phyloP scores from a whole-genome alignment of 441 rosid genomes.

The California macrophylla region DNA sequence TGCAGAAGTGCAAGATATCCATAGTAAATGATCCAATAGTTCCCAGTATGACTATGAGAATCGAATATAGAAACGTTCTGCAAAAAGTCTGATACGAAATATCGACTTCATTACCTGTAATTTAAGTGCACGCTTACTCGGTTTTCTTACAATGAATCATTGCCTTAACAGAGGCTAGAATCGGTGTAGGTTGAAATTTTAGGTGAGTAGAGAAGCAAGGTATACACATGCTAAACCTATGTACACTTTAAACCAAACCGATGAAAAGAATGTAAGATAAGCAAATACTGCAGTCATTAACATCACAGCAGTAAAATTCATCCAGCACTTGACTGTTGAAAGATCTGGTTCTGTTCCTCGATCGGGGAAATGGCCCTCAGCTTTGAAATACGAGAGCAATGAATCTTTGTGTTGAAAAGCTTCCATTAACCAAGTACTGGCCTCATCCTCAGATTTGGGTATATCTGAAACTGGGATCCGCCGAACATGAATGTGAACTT shows the following conservation, averaged over 20 bases:
- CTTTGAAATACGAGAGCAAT: constrained; percentile 53
- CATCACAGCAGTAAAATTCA: constrained; percentile 42
- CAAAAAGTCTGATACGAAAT: neutral
- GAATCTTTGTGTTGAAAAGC: constrained; percentile 60
- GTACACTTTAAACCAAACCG: constrained; percentile 50
- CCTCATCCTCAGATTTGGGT: constrained; percentile 45
- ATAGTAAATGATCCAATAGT: neutral
- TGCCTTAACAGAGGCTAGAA: constrained; percentile 24
- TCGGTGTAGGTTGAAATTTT: constrained; percentile 41
- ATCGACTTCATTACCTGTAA: neutral
- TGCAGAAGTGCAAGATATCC: neutral
- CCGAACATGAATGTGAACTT: constrained; percentile 75
- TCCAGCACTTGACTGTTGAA: constrained; percentile 45
- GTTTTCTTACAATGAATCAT: constrained; percentile 21
- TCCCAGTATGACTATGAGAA: too few species aligned
- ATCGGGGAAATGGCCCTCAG: constrained; percentile 55
- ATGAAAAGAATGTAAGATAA: constrained; percentile 57
- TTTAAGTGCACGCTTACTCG: constrained; percentile 21
- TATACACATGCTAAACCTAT: constrained; percentile 52
- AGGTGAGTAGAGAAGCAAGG: constrained; percentile 46
- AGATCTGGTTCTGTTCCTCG: constrained; percentile 47
- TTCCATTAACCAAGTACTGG: constrained; percentile 57
- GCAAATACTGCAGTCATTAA: constrained; percentile 47
- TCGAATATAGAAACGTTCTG: neutral
- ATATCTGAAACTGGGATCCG: constrained; percentile 42